Evolutionary conservation across 495 filamentous ascomycete genomes (phyloP), one percentile per base, ranked within the genome.

Genomic region (Aspergillus cristatus): DNA sequence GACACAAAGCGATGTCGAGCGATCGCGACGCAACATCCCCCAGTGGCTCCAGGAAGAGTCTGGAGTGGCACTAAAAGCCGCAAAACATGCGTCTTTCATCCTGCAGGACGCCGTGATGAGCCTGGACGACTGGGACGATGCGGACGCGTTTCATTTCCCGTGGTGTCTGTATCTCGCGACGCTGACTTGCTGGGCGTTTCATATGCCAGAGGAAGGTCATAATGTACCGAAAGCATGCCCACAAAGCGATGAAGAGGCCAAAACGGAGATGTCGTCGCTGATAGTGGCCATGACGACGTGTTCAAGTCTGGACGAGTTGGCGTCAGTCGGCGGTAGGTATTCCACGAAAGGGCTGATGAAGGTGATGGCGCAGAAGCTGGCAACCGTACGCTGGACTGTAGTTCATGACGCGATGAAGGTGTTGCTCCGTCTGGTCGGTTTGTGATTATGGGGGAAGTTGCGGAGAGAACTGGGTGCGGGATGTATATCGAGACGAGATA

Each of bases 91-190:
- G 0, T 64, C 70, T 3, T 37, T 34, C 18, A 45, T 76, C 5
- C 50, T 76, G 5, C 62, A 66, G 13, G 62, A 61, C 28, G 66
- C 69, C 2, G 61, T 73, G 6, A 40, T 58, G 15, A 65, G 63
- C 34, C 56, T 72, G 11, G 57, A 66, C 25, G 62, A 75, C 28
- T 71, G 65, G 54, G 68, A 72, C 18, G 60, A 60, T 11, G 67
- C 64, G 11, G 62, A 71, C 41, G 54, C 67, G 5, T 75, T 75
- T 41, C 71, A 75, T 47, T 72, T 71, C 33, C 70, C 72, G 0
- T 76, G 73, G 74, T 69, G 68, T 42, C 46, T 75, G 22, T 78
- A 78, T 43, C 50, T 76, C 16, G 68, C 67, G 4, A 74, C 73
- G 2, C 38, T 76, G 28, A 61, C 64, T 1, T 64, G 65, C 33